phyloP scores from a whole-genome alignment of 306 rosid genomes.

The Biancaea sappan region DNA sequence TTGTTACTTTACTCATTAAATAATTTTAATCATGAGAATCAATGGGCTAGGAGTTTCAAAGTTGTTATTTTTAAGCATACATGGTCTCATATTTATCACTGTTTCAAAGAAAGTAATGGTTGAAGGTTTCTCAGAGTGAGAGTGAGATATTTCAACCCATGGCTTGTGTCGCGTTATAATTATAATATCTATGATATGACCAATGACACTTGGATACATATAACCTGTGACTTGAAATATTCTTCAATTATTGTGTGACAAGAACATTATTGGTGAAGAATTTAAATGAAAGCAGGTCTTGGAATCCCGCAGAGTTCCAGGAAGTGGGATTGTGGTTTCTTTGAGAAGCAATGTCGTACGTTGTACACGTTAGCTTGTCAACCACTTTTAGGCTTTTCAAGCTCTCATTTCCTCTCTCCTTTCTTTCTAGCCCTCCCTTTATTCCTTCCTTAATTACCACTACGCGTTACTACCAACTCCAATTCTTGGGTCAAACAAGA shows the following conservation, averaged over 20 bases:
- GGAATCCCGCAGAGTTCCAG: conserved; percentile 43
- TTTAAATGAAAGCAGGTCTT: conserved; percentile 34
- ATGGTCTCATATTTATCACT: too few species aligned
- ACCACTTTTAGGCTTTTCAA: conserved; percentile 14
- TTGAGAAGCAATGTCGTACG: conserved; percentile 33
- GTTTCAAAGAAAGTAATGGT: too few species aligned
- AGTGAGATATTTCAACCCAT: too few species aligned
- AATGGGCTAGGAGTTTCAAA: too few species aligned
- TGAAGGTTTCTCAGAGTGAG: too few species aligned
- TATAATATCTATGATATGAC: background rate
- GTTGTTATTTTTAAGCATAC: too few species aligned
- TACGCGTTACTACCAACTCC: background rate
- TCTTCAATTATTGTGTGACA: background rate
- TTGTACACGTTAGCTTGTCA: conserved; percentile 31
- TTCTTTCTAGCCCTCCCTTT: background rate
- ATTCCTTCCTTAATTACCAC: background rate
- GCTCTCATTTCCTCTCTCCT: too few species aligned
- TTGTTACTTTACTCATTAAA: too few species aligned
- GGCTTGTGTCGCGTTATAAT: too few species aligned
- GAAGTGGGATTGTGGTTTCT: conserved; percentile 45
- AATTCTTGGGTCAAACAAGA: background rate
- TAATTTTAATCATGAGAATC: too few species aligned
- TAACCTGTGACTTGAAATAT: background rate
- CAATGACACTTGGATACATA: background rate
- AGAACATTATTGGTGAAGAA: conserved; percentile 1